These are phyloP conservation scores for Populus euphratica DNA, from an alignment of 345 rosid species.

Conservation along the genomic window DNA sequence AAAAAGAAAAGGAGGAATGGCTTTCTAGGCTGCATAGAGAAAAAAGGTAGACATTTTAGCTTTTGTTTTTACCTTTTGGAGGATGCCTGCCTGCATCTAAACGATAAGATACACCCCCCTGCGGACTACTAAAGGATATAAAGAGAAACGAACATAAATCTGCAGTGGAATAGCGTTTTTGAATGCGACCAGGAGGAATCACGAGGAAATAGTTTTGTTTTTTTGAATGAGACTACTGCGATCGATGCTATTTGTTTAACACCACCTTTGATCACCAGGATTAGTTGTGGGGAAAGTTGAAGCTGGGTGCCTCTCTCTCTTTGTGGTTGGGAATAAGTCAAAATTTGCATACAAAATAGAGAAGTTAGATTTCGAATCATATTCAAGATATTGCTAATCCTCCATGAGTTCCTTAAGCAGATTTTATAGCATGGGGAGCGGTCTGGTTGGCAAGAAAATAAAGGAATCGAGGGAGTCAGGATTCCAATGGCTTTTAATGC, in stretches of 20 bases:
- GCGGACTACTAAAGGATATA: slow-evolving; percentile 4
- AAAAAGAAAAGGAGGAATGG: neutral
- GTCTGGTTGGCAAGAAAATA: neutral
- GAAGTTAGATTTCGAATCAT: neutral
- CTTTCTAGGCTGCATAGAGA: neutral
- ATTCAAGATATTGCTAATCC: neutral
- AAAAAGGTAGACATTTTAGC: neutral
- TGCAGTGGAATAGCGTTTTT: neutral
- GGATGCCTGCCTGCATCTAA: neutral
- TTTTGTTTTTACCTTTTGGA: neutral
- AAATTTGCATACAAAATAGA: neutral
- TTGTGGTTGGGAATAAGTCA: neutral
- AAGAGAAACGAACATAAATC: neutral
- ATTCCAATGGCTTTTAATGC: neutral
- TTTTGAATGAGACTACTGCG: neutral
- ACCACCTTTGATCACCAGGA: neutral
- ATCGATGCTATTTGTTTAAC: neutral
- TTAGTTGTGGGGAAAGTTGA: neutral
- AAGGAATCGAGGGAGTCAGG: neutral
- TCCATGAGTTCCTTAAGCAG: neutral
- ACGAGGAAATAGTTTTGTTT: neutral
- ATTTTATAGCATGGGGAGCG: neutral
- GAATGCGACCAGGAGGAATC: neutral
- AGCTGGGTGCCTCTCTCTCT: neutral
- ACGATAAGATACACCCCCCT: neutral